These are phyloP conservation scores for Paecilomyces formosus DNA, from an alignment of 2,329 filamentous ascomycete species.

Conservation along the genomic window DNA sequence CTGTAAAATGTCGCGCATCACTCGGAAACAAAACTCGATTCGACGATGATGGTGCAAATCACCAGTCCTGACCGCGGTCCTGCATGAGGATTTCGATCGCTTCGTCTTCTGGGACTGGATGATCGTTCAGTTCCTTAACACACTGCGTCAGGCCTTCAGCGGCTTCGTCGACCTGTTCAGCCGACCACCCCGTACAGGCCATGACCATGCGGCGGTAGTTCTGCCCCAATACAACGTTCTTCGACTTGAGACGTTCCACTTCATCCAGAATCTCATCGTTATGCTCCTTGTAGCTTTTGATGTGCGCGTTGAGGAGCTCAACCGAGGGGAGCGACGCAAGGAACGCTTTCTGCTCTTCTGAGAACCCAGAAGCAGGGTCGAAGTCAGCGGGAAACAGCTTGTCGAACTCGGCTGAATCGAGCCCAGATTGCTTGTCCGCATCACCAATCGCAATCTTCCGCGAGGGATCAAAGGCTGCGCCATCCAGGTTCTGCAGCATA, in stretches of 20 bases:
- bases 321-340: constrained; percentile 50
- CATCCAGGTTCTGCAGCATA: constrained; percentile 42
- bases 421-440: constrained; percentile 36
- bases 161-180: constrained; percentile 70
- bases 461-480: constrained; percentile 36
- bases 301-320: constrained; percentile 56
- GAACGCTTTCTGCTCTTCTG: constrained; percentile 35
- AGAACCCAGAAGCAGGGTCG: constrained; percentile 34
- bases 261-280: constrained; percentile 61
- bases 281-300: constrained; percentile 63
- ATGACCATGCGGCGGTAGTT: constrained; percentile 85
- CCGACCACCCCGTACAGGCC: constrained; percentile 73
- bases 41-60: not conserved
- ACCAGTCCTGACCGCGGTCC: constrained; percentile 39
- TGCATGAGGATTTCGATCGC: constrained; percentile 39
- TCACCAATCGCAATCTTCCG: constrained; percentile 42
- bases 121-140: constrained; percentile 69
- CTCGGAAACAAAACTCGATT: not conserved
- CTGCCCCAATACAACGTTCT: constrained; percentile 74
- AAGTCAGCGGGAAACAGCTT: constrained; percentile 30
- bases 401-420: constrained; percentile 28
- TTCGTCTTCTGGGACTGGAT: constrained; percentile 36
- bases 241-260: constrained; percentile 64
- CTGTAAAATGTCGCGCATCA: not conserved
- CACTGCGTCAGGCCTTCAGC: constrained; percentile 75